phyloP scores from a whole-genome alignment of 805 yeast genomes.

The Maudiozyma saulgeensis region DNA sequence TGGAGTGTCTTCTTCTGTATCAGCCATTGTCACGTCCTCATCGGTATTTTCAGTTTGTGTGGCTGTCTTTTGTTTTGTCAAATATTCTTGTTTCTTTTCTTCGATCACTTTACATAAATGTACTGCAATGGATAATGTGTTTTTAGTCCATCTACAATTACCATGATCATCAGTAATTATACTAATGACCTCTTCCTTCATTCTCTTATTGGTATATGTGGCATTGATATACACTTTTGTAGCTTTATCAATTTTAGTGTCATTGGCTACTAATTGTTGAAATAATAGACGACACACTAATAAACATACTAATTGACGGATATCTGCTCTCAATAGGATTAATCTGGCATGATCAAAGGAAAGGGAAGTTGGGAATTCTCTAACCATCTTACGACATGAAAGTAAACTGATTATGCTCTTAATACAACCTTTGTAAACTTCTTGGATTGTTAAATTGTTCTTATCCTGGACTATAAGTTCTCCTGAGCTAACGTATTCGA shows the following conservation, averaged over 20 bases:
- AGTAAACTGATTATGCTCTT: constrained; percentile 52
- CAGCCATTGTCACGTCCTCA: constrained; percentile 9
- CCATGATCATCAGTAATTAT: constrained; percentile 81
- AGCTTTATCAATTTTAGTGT: constrained; percentile 20
- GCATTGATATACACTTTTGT: constrained; percentile 30
- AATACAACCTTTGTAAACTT: constrained; percentile 35
- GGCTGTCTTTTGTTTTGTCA: constrained; percentile 1
- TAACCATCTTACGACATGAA: constrained; percentile 71
- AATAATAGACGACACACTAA: constrained; percentile 64
- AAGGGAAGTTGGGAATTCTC: constrained; percentile 74
- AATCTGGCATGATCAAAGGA: constrained; percentile 79
- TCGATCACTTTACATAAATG: constrained; percentile 32
- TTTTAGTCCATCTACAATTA: constrained; percentile 83
- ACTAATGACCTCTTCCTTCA: constrained; percentile 66
- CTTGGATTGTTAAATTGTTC: constrained; percentile 10
- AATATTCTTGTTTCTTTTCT: constrained; percentile 22
- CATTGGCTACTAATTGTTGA: constrained; percentile 49
- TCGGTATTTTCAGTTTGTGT: no score
- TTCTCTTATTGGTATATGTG: constrained; percentile 33
- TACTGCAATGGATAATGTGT: constrained; percentile 60
- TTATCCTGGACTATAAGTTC: constrained; percentile 5
- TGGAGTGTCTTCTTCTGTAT: constrained; percentile 4
- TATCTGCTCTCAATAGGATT: constrained; percentile 71
- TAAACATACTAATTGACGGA: constrained; percentile 74
- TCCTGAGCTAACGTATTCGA: constrained; percentile 10